Conservation (phyloP, 169 alveolate species). For the Ichthyophthirius multifiliis region DNA sequence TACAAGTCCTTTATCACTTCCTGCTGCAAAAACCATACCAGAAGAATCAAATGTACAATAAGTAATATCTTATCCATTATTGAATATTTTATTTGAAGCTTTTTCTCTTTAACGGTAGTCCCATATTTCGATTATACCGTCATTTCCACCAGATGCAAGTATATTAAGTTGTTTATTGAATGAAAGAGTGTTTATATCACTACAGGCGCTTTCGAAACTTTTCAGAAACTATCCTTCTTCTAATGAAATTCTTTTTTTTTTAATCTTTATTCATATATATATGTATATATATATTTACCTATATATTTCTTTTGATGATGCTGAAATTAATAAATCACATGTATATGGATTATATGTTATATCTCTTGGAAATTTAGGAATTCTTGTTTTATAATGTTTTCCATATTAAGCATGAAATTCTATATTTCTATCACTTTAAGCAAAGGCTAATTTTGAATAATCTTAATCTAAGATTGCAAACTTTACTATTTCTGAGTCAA, state of each 20-base stretch:
- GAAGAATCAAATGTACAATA: conserved; percentile 52
- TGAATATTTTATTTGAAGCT: conserved; percentile 48
- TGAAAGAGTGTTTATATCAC: conserved; percentile 32
- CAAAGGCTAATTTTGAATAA: conserved; percentile 88
- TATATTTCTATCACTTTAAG: conserved; percentile 88
- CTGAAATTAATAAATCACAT: conserved; percentile 84
- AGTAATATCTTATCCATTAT: conserved; percentile 59
- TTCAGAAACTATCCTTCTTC: conserved; percentile 88
- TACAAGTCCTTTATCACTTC: conserved; percentile 7
- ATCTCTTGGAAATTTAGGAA: conserved; percentile 90
- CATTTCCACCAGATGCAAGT: conserved; percentile 72
- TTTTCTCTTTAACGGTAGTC: conserved; percentile 52
- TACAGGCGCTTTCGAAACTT: conserved; percentile 72
- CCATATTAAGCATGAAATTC: conserved; percentile 96
- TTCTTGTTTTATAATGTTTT: conserved; percentile 89
- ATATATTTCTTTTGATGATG: conserved; percentile 84
- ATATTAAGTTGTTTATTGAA: conserved; percentile 49
- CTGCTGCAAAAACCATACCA: conserved; percentile 3
- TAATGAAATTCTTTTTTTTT: conserved; percentile 70
- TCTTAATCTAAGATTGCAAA: conserved; percentile 85
- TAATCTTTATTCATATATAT: background rate
- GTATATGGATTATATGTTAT: conserved; percentile 74
- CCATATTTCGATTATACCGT: conserved; percentile 78
- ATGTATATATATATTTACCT: background rate
- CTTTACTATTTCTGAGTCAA: conserved; percentile 91